Evolutionary conservation across 306 rosid species (phyloP).

Genomic region (Fragaria vesca): DNA sequence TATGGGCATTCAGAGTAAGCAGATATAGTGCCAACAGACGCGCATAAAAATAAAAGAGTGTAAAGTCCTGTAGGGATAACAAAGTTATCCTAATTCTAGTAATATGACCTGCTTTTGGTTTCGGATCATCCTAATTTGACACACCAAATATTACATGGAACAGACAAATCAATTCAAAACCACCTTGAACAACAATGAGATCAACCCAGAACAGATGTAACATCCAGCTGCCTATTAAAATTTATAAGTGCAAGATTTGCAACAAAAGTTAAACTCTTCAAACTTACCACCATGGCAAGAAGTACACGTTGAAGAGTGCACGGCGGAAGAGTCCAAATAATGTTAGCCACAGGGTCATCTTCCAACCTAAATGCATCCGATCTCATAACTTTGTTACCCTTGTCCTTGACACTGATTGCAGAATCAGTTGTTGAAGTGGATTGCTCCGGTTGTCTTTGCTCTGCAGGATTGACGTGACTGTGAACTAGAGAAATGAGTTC

Average conservation of each 20-base stretch:
- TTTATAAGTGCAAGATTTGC: conserved; percentile 20
- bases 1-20: neutral
- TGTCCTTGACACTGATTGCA: conserved; percentile 35
- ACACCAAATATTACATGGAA: neutral
- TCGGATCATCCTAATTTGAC: neutral
- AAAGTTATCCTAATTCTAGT: neutral
- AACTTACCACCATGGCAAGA: conserved; percentile 84
- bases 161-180: neutral
- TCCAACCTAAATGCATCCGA: conserved; percentile 35
- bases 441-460: conserved; percentile 37
- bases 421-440: conserved; percentile 49
- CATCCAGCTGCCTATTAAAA: conserved; percentile 2
- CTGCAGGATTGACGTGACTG: conserved; percentile 37
- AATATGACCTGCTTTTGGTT: neutral
- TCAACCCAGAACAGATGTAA: neutral
- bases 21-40: neutral
- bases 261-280: conserved; percentile 10
- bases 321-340: conserved; percentile 58
- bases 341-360: conserved; percentile 72
- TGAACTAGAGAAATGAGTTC: conserved; percentile 84
- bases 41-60: neutral
- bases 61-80: neutral
- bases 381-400: conserved; percentile 32
- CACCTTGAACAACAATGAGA: neutral
- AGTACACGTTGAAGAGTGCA: conserved; percentile 60